phyloP scores from a whole-genome alignment of 2,329 filamentous ascomycete genomes.

The Colletotrichum sidae region DNA sequence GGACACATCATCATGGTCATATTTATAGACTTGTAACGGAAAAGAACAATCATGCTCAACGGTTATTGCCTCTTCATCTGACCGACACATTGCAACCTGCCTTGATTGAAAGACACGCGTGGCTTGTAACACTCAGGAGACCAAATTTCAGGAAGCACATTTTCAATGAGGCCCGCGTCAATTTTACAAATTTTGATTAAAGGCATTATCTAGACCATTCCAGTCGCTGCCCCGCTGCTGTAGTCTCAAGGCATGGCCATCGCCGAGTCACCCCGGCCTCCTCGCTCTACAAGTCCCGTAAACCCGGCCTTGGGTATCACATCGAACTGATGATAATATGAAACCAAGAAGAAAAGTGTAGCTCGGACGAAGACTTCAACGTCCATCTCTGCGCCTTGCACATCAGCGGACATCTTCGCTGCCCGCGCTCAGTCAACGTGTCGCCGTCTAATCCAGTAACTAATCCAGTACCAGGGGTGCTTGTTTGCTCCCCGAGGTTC shows the following conservation, averaged over 20 bases:
- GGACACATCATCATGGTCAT: no score
- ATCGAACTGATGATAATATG: constrained; percentile 14
- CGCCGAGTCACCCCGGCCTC: constrained; percentile 1
- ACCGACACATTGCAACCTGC: no score
- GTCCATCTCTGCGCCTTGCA: background rate
- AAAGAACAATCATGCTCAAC: no score
- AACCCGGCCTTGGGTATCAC: constrained; percentile 27
- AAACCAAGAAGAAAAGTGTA: constrained; percentile 7
- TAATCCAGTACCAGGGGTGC: constrained; percentile 36
- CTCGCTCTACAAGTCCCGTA: constrained; percentile 9
- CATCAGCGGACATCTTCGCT: background rate
- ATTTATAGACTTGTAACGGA: no score
- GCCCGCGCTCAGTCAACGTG: background rate
- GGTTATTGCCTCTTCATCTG: no score
- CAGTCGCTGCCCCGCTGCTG: background rate
- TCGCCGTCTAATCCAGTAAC: background rate
- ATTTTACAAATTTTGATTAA: background rate
- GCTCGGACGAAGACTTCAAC: background rate
- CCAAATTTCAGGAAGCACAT: no score
- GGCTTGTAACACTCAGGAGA: no score
- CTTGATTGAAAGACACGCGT: no score
- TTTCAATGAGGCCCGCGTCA: background rate
- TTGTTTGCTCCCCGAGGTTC: constrained; percentile 31
- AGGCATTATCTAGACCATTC: constrained; percentile 32
- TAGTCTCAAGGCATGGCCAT: constrained; percentile 13